Evolutionary conservation across 306 rosid species (phyloP).

Genomic region (Argentina anserina): DNA sequence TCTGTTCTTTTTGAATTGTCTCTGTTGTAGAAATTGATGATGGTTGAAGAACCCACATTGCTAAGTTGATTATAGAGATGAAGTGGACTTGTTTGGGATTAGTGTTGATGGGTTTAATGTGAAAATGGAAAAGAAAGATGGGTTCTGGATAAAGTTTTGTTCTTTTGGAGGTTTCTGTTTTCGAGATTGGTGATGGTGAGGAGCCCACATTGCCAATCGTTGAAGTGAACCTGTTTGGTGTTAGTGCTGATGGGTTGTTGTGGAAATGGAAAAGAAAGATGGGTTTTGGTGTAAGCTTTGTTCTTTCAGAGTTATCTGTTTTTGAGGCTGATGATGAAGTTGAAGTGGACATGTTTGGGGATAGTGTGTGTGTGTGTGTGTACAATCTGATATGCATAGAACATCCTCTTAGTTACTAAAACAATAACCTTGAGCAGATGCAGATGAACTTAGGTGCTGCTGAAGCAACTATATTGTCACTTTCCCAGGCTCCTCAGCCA

Average conservation of each 20-base stretch:
- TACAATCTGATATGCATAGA: background rate
- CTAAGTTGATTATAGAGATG: background rate
- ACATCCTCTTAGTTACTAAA: conserved; percentile 4
- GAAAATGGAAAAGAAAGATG: background rate
- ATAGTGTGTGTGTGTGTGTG: background rate
- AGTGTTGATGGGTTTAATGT: background rate
- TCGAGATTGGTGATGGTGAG: background rate
- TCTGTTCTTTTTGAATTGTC: background rate
- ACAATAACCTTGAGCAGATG: conserved; percentile 52
- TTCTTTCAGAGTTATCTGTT: too few species aligned
- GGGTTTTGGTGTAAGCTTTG: too few species aligned
- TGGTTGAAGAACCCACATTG: too few species aligned
- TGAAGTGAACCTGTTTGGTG: background rate
- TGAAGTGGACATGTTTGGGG: too few species aligned
- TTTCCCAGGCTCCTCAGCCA: conserved; percentile 76
- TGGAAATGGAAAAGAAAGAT: background rate
- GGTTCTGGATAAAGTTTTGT: background rate
- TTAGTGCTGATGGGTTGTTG: background rate
- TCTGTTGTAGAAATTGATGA: too few species aligned
- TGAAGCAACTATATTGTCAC: conserved; percentile 68
- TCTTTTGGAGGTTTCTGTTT: too few species aligned
- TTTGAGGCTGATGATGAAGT: background rate
- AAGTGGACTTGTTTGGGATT: background rate
- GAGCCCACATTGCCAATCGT: too few species aligned
- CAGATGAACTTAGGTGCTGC: conserved; percentile 68